Base-by-base conservation (phyloP, 805 yeast species). In the Torulaspora indica region DNA sequence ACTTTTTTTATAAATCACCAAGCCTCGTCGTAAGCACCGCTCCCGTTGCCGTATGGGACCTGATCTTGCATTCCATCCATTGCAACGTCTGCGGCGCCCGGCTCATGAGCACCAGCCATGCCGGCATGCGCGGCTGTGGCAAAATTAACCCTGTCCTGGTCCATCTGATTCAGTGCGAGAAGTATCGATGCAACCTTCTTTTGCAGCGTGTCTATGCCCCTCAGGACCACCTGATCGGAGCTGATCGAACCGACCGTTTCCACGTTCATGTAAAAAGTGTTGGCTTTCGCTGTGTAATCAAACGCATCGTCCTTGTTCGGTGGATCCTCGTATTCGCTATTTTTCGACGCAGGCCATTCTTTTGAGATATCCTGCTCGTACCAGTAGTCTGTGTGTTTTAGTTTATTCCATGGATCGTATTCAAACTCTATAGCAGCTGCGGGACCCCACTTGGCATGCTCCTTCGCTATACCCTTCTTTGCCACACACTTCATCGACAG, bases 391-490 rank as follows among this genome's bases (percentile, higher is more conserved):
- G 98, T 93, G 64, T 93, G 98, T 62, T 85, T 83, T 58, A 93
- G 75, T 68, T 91, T 93, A 69, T 93, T 93, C 95, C 96, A 91
- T n/a, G 99, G 98, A 60, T 91, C 98, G 61, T 91, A 91, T 66
- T 91, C 98, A 58, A 91, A 91, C 14, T 95, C 97, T 43, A 91
- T 78, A 17, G 98, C 98, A 0, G 97, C 77, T 54, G 95, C 85
- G 9, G 98, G 97, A 5, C 93, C 82, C 99, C 99, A 93, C 62
- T 93, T 93, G 39, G 98, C 96, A 63, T 93, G 99, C 64, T 93
- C 99, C 64, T 90, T 90, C 39, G 96, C 86, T 47, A 89, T 89
- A 35, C 98, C 98, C 71, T 93, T 93, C 68, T 93, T 93, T 43
- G 99, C 98, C 51, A 93, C 84, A 69, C 99, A 93, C 54, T 83